phyloP scores from a whole-genome alignment of 176 grass and related monocot species.

The Saccharum officinarum region DNA sequence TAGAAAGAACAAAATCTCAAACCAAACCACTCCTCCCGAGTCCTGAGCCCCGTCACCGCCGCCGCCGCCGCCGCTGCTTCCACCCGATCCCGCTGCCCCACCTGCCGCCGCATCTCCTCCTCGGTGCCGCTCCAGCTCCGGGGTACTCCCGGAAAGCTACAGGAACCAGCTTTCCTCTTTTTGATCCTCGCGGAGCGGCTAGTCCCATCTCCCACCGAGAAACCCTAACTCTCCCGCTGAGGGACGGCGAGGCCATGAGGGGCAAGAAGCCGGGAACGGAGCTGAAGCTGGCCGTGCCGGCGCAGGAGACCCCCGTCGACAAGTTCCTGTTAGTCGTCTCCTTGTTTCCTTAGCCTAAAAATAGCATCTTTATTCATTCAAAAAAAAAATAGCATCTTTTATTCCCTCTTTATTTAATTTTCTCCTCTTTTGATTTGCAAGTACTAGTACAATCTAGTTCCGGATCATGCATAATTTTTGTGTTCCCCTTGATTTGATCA shows the following conservation, averaged over 20 bases:
- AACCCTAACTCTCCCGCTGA: constrained; percentile 30
- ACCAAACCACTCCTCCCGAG: not conserved
- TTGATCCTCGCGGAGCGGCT: not conserved
- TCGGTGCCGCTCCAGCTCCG: not conserved
- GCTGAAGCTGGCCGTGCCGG: constrained; percentile 75
- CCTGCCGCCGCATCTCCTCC: not conserved
- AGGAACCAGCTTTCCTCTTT: not conserved
- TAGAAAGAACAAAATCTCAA: not conserved
- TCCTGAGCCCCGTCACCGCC: not conserved
- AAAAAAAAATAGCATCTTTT: no score
- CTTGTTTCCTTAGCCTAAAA: not conserved
- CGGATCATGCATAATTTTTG: not conserved
- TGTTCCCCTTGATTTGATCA: not conserved
- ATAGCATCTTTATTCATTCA: no score
- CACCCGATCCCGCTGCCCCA: not conserved
- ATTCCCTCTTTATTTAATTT: not conserved
- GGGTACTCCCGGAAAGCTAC: not conserved
- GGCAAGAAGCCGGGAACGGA: constrained; percentile 61
- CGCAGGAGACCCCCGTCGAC: constrained; percentile 73
- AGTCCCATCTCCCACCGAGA: not conserved
- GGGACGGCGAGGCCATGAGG: constrained; percentile 59
- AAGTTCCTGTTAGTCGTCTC: constrained; percentile 63
- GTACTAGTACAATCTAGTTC: not conserved
- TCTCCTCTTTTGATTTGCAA: not conserved
- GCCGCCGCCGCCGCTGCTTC: not conserved